Conservation (phyloP, 2,329 filamentous ascomycete genomes). For the Fusarium irregulare region DNA sequence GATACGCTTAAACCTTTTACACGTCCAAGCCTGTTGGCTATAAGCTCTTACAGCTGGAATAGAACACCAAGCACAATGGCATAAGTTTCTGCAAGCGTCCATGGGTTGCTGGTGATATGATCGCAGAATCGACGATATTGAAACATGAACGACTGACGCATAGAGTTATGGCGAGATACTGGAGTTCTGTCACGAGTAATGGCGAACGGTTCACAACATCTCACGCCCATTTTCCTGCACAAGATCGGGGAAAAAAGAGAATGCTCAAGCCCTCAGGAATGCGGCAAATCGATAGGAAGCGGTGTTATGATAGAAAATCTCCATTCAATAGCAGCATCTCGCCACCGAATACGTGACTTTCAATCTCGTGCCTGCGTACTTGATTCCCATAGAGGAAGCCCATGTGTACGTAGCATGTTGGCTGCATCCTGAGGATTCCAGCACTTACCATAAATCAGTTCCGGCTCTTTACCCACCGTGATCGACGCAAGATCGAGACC, state of each 20-base stretch:
- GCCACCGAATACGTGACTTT: conserved; percentile 1
- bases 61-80: not conserved
- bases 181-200: conserved; percentile 4
- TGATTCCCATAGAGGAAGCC: not conserved
- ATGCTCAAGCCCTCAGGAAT: not conserved
- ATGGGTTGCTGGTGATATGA: not conserved
- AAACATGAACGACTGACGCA: not conserved
- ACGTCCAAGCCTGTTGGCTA: no score
- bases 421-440: not conserved
- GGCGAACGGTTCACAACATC: conserved; percentile 5
- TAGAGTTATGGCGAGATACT: not conserved
- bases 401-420: not conserved
- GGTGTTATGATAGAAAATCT: conserved; percentile 3
- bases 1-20: no score
- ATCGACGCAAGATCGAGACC: conserved; percentile 3
- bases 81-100: not conserved
- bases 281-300: conserved; percentile 10
- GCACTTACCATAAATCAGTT: not conserved
- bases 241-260: not conserved
- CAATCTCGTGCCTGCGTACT: not conserved
- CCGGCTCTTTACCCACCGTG: conserved; percentile 5
- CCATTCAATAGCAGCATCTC: not conserved
- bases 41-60: no score
- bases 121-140: not conserved
- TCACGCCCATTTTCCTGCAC: not conserved